A percentile compares a stretch with the other conserved stretches of the same genome.
Evolutionary conservation across 306 rosid genomes (phyloP).

Genomic region (Prunus kanzakura): DNA sequence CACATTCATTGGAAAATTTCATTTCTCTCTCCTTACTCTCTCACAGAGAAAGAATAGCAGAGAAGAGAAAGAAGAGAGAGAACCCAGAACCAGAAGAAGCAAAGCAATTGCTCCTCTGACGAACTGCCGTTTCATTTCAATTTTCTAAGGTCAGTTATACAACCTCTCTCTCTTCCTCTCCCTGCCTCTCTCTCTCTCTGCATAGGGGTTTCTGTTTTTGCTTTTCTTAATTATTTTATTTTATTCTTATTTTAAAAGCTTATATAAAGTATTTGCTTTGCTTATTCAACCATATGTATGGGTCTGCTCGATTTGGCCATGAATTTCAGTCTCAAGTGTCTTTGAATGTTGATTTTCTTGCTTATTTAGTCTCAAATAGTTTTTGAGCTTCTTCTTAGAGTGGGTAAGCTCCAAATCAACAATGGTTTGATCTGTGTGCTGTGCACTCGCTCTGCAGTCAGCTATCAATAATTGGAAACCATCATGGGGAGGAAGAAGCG

Average conservation of each 20-base stretch:
- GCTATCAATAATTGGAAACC: not conserved
- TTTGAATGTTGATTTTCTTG: not conserved
- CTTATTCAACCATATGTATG: not conserved
- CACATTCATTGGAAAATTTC: not conserved
- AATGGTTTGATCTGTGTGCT: not conserved
- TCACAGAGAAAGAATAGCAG: not conserved
- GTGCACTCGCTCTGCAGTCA: not conserved
- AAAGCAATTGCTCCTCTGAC: not conserved
- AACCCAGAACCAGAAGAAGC: not conserved
- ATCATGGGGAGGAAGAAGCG: slow-evolving; percentile 74
- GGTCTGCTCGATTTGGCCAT: not conserved
- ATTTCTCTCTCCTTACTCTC: not conserved
- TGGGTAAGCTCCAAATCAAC: not conserved
- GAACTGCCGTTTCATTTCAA: not conserved
- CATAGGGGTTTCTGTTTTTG: not conserved
- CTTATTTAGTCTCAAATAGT: not conserved
- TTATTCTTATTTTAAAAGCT: not conserved
- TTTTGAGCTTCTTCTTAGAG: not conserved
- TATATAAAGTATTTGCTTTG: not conserved
- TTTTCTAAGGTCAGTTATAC: not conserved
- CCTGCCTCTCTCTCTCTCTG: not conserved
- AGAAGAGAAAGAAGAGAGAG: not conserved
- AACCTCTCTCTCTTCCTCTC: not conserved
- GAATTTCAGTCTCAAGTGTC: not conserved
- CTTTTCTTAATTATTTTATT: not conserved